Conservation (phyloP, 2,329 filamentous ascomycete genomes). For the Fusarium graminum region DNA sequence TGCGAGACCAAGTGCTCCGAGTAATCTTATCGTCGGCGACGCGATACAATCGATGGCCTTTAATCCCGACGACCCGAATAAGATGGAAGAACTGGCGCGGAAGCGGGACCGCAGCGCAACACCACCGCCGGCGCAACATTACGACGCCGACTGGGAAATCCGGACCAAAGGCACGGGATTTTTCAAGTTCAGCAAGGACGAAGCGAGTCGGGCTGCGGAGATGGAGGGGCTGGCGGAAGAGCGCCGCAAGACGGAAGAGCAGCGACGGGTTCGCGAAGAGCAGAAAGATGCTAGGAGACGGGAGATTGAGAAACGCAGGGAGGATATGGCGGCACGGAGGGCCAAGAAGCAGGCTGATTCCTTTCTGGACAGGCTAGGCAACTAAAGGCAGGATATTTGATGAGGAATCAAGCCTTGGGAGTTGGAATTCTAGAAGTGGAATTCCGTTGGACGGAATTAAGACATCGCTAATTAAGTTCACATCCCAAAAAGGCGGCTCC, state of each 20-base stretch:
- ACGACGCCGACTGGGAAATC: constrained; percentile 86
- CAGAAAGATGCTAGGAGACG: constrained; percentile 69
- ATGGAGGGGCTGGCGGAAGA: constrained; percentile 80
- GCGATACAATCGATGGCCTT: constrained; percentile 88
- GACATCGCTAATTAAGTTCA: constrained; percentile 13
- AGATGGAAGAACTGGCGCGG: constrained; percentile 83
- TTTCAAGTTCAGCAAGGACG: constrained; percentile 87
- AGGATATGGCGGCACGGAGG: constrained; percentile 70
- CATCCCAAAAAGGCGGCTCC: constrained; percentile 31
- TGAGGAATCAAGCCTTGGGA: constrained; percentile 15
- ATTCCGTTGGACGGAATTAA: constrained; percentile 37
- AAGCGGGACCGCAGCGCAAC: constrained; percentile 84
- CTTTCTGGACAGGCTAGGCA: constrained; percentile 73
- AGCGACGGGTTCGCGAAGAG: constrained; percentile 67
- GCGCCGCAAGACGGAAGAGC: constrained; percentile 75
- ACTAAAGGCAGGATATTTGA: constrained; percentile 18
- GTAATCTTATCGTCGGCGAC: constrained; percentile 84
- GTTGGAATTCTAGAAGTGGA: not conserved
- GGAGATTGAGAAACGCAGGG: constrained; percentile 74
- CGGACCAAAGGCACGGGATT: constrained; percentile 91
- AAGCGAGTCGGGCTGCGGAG: constrained; percentile 73
- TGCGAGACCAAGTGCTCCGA: constrained; percentile 74
- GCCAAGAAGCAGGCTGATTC: constrained; percentile 77
- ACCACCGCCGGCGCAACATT: constrained; percentile 84
- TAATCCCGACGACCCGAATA: constrained; percentile 75